These are phyloP conservation scores for Psilocybe tampanensis DNA, from an alignment of 768 basidiomycete genomes.

Conservation along the genomic window DNA sequence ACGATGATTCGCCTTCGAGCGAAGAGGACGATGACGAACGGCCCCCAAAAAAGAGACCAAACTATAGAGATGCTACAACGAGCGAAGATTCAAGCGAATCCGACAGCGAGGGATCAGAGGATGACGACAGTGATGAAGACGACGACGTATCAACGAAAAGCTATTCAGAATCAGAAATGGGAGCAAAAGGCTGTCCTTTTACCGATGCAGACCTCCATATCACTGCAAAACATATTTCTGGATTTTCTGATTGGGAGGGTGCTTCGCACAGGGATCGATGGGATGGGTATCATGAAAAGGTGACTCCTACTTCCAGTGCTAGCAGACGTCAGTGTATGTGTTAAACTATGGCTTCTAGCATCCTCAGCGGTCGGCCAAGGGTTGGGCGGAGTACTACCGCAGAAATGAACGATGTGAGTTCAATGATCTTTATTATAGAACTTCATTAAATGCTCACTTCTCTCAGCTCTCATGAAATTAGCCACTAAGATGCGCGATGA, in stretches of 20 bases:
- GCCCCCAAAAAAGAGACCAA: conserved; percentile 22
- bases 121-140: conserved; percentile 31
- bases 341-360: conserved; percentile 37
- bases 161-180: conserved; percentile 53
- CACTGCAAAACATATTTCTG: conserved; percentile 61
- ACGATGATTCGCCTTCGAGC: conserved; percentile 17
- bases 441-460: not conserved
- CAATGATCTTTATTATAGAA: not conserved
- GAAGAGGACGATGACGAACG: conserved; percentile 7
- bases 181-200: conserved; percentile 47
- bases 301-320: conserved; percentile 27
- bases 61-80: conserved; percentile 37
- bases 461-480: conserved; percentile 36
- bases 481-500: conserved; percentile 40
- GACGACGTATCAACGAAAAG: conserved; percentile 37
- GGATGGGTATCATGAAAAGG: conserved; percentile 54
- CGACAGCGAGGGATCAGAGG: conserved; percentile 22
- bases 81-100: conserved; percentile 31
- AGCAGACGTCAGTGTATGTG: no score
- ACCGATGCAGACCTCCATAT: conserved; percentile 65
- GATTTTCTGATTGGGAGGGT: conserved; percentile 45
- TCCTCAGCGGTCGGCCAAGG: conserved; percentile 53
- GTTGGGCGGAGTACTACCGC: conserved; percentile 66
- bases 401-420: conserved; percentile 48
- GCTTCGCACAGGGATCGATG: conserved; percentile 50